Evolutionary conservation across 345 rosid genomes (phyloP), one percentile per base, ranked within the genome.

Genomic region (Euphorbia tirucalli): DNA sequence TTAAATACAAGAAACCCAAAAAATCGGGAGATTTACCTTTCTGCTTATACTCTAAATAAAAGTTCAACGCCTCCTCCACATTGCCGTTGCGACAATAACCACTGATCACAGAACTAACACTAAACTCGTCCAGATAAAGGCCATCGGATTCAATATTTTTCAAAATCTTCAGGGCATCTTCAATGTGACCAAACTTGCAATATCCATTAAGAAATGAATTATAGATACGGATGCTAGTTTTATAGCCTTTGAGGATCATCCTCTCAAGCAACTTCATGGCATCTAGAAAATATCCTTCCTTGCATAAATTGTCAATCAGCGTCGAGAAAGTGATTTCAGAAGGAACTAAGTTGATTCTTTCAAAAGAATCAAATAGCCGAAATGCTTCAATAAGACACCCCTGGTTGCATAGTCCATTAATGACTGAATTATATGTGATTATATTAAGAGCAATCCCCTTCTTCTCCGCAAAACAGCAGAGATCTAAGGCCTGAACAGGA

Each of bases 311-410:
- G 71, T 88, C 90, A 76, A 94, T 87, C 73, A 94, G 76, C 30
- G 79, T 87, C 21, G 85, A 81, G 44, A 86, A 90, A 37, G 92
- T 90, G 70, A 89, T 80, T 28, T 64, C 79, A 28, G 96, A 90
- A 14, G 97, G 91, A 75, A 67, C 73, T 80, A 87, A 73, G 64
- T 81, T 78, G 27, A 84, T 81, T 43, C 77, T 87, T 74, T 90
- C 96, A 54, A 94, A 78, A 4, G 93, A 89, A 81, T 92, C 92
- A 83, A 87, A 94, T 50, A 94, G 79, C 65, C 92, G 90, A 67
- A 90, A 88, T 76, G 98, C 98, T 84, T 92, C 97, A 75, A 85
- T 67, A 73, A 92, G 85, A 78, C 92, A 91, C 70, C 95, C 95
- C 72, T 90, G 91, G 71, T 35, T 76, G 79, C 96, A 94, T 80